Base-by-base conservation (phyloP, 192 early-diverging fungal species). In the Entomortierella lignicola region DNA sequence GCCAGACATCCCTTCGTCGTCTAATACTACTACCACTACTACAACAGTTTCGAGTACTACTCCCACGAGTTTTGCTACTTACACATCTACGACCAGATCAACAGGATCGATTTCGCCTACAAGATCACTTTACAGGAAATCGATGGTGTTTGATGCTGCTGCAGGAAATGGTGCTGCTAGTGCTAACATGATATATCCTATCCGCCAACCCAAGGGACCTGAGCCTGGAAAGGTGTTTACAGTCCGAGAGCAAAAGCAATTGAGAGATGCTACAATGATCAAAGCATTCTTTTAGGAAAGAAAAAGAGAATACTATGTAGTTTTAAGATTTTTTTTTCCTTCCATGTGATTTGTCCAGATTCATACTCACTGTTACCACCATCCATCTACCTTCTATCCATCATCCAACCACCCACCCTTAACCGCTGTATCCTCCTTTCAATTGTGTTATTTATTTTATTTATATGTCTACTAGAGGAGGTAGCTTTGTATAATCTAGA, bases 181-280 rank as follows among this genome's bases (percentile, higher is more conserved):
- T 7, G 53, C 55, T 10, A 75, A 75, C 29, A 60, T 88, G 12
- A 89, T 94, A 39, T 90, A 91, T 61, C 92, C 92, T 4, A 75
- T 86, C 27, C 88, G 92, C 55, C 92, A 94, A 68, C 92, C 92
- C 42, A 84, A 86, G 31, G 92, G 92, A 27, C 92, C 92, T 5
- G 91, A 92, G 23, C 85, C 89, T 60, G 81, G 85, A 53, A 88
- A 91, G 67, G 89, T 92, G 82, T 94, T 94, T 86, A 84, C 85
- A n/a, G 84, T 84, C 51, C 90, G 92, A 51, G 77, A 77, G 51
- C 60, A 71, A 43, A 69, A 81, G 50, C 75, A 79, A 26, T 52
- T 79, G 31, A 61, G 75, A 5, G 75, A 79, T 55, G 68, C 75
- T 0, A 70, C 75, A 47, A 79, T 79, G 75, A 79, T 79, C 55